A percentile compares a stretch with the other conserved stretches of the same genome.
Conservation (phyloP, 1,284 basidiomycete species). For the Cutaneotrichosporon sp. region DNA sequence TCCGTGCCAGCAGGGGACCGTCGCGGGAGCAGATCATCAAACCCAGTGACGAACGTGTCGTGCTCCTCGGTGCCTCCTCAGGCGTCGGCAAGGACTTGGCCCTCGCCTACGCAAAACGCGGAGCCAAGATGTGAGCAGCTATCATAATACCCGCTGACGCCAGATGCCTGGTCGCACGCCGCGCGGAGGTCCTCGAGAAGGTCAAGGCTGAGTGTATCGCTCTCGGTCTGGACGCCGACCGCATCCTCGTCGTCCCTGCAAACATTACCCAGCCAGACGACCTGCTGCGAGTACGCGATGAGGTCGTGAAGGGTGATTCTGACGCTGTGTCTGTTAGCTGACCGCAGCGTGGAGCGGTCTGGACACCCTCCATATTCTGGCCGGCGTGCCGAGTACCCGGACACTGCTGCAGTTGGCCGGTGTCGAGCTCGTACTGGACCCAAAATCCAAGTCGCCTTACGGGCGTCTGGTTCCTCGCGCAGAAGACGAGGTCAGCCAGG, state of each 20-base stretch:
- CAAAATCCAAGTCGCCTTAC: neutral
- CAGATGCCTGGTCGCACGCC: constrained; percentile 67
- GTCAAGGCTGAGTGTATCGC: constrained; percentile 61
- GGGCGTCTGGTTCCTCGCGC: constrained; percentile 12
- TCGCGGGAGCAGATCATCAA: constrained; percentile 42
- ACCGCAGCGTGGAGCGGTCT: constrained; percentile 67
- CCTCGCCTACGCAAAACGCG: constrained; percentile 64
- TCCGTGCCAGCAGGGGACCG: constrained; percentile 26
- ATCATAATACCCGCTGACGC: neutral
- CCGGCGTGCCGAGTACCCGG: constrained; percentile 77
- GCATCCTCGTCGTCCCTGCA: constrained; percentile 51
- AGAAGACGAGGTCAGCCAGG: neutral
- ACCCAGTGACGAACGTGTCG: constrained; percentile 59
- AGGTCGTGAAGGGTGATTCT: constrained; percentile 55
- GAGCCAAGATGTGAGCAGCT: constrained; percentile 57
- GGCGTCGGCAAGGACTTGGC: constrained; percentile 77
- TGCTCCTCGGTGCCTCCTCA: constrained; percentile 73
- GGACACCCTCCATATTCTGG: constrained; percentile 77
- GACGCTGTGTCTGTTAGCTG: neutral
- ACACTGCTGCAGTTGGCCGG: constrained; percentile 72
- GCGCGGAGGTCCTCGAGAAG: constrained; percentile 56
- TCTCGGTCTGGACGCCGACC: constrained; percentile 31
- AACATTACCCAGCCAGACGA: constrained; percentile 67
- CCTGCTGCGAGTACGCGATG: constrained; percentile 60
- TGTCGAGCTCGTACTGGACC: constrained; percentile 49